phyloP scores from a whole-genome alignment of 2,329 filamentous ascomycete species.

The Trichophyton rubrum region DNA sequence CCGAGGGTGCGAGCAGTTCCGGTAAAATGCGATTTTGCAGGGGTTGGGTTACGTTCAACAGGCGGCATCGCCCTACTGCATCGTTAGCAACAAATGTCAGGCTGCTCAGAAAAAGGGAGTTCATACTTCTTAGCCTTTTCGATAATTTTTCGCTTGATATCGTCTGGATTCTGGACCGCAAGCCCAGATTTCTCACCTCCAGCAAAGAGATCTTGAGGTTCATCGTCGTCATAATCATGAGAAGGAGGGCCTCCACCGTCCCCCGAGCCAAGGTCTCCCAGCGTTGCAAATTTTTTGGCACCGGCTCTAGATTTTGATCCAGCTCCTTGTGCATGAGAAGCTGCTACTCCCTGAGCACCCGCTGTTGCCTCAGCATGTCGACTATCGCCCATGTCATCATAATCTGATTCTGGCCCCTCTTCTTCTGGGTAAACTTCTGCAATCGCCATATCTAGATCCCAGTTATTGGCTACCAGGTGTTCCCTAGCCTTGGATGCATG shows the following conservation, averaged over 20 bases:
- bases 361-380: not conserved
- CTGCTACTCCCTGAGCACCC: not conserved
- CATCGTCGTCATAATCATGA: conserved; percentile 39
- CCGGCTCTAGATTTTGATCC: conserved; percentile 16
- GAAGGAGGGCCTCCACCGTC: conserved; percentile 24
- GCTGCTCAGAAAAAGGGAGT: conserved; percentile 12
- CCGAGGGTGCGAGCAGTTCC: conserved; percentile 53
- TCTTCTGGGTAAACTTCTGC: conserved; percentile 47
- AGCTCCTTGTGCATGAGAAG: not conserved
- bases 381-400: conserved; percentile 14
- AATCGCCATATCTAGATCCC: conserved; percentile 53
- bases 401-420: conserved; percentile 27
- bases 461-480: conserved; percentile 52
- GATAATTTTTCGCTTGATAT: conserved; percentile 40
- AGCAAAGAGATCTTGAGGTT: conserved; percentile 47
- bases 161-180: conserved; percentile 52
- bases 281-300: conserved; percentile 37
- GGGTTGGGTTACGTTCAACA: conserved; percentile 33
- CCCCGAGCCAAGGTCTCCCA: conserved; percentile 32
- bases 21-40: conserved; percentile 39
- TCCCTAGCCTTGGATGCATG: conserved; percentile 45
- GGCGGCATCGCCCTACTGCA: conserved; percentile 12
- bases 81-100: not conserved
- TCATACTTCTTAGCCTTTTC: conserved; percentile 32
- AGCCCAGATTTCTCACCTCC: conserved; percentile 57